phyloP scores from a whole-genome alignment of 1,139 yeast species.

The Petasospora fabianii region DNA sequence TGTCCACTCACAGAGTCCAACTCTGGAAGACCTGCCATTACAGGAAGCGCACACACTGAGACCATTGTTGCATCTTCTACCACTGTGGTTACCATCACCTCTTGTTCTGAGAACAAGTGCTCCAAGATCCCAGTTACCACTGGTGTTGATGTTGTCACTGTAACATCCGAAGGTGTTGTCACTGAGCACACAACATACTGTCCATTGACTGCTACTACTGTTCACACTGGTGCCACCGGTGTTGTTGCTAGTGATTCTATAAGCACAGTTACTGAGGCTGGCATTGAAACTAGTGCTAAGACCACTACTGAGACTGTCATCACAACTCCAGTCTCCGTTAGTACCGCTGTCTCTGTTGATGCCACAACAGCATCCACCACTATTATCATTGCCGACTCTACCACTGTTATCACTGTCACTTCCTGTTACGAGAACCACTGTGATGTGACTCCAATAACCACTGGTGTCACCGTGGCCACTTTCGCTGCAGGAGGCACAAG shows the following conservation, averaged over 20 bases:
- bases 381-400: conserved; percentile 9
- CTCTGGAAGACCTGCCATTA: neutral
- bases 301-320: conserved; percentile 8
- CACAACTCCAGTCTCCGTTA: neutral
- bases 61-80: conserved; percentile 4
- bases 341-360: neutral
- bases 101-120: conserved; percentile 2
- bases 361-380: conserved; percentile 2
- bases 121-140: conserved; percentile 4
- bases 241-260: too few relatives aligned
- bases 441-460: neutral
- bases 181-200: conserved; percentile 35
- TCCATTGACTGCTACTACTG: conserved; percentile 20
- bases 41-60: too few relatives aligned
- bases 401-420: conserved; percentile 5
- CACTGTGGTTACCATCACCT: conserved; percentile 5
- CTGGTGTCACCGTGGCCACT: conserved; percentile 19
- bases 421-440: conserved; percentile 1
- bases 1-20: conserved; percentile 29
- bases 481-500: conserved; percentile 20
- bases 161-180: conserved; percentile 21
- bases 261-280: neutral
- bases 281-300: too few relatives aligned
- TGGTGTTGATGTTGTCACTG: conserved; percentile 21
- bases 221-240: neutral